Conservation (phyloP, 495 filamentous ascomycete species). For the Neurospora hispaniola region DNA sequence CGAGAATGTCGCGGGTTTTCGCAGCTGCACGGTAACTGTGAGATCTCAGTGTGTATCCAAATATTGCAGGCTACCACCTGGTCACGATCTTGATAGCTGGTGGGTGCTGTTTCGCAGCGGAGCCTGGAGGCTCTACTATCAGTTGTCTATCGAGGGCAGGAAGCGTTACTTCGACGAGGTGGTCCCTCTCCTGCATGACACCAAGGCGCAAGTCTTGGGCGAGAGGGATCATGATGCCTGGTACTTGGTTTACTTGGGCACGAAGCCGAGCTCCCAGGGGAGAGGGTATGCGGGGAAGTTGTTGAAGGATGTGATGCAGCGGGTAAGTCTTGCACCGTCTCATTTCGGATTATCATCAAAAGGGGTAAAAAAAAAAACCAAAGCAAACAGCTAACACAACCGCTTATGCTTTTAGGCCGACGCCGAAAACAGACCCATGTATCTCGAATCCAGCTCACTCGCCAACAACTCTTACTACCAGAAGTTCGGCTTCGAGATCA, state of each 20-base stretch:
- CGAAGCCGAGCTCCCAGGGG: conserved; percentile 51
- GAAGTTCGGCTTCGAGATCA: conserved; percentile 56
- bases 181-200: conserved; percentile 61
- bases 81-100: conserved; percentile 59
- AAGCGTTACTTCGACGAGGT: conserved; percentile 68
- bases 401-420: conserved; percentile 42
- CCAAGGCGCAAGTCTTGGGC: conserved; percentile 55
- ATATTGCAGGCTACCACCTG: conserved; percentile 59
- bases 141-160: conserved; percentile 57
- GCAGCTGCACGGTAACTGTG: background rate
- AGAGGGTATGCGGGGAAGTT: conserved; percentile 60
- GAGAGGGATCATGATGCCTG: conserved; percentile 52
- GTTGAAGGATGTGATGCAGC: conserved; percentile 51
- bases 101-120: conserved; percentile 60
- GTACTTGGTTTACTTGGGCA: conserved; percentile 74
- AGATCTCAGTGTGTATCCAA: background rate
- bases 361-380: too few relatives aligned
- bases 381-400: too few relatives aligned
- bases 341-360: too few relatives aligned
- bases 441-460: conserved; percentile 64
- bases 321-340: conserved; percentile 27
- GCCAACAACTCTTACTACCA: conserved; percentile 58
- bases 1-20: background rate
- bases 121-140: conserved; percentile 61
- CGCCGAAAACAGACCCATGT: conserved; percentile 48